Conservation (phyloP, 768 basidiomycete species). For the Mycena galericulata region DNA sequence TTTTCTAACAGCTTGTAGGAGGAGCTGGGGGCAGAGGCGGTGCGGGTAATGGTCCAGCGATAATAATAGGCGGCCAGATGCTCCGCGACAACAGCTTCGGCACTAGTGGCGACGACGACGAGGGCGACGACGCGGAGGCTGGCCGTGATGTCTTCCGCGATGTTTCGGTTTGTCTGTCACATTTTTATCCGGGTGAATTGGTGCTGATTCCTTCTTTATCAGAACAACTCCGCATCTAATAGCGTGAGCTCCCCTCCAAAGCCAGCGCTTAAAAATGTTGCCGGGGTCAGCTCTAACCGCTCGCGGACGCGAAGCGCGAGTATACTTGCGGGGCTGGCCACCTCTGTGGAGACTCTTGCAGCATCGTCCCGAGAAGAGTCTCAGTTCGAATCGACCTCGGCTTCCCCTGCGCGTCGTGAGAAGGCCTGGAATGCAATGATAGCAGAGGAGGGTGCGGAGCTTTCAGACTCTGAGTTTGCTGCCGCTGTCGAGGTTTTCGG, state of each 20-base stretch:
- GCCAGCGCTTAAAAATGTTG: background rate
- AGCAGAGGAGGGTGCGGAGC: background rate
- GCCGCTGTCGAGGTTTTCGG: background rate
- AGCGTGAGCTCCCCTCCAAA: background rate
- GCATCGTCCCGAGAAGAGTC: background rate
- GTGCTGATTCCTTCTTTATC: background rate
- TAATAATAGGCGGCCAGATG: no score
- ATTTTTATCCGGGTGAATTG: background rate
- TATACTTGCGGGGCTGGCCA: background rate
- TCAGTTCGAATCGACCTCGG: background rate
- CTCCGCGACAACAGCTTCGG: no score
- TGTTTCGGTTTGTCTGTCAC: background rate
- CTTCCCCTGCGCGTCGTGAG: background rate
- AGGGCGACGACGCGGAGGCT: background rate
- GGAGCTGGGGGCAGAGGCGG: no score
- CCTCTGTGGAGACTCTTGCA: slow-evolving; percentile 1
- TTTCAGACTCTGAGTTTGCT: background rate
- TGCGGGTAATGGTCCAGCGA: no score
- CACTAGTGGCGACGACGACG: background rate
- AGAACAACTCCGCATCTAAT: background rate
- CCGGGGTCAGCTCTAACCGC: background rate
- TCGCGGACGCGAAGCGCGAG: background rate
- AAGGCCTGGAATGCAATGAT: slow-evolving; percentile 3
- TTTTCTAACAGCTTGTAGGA: no score
- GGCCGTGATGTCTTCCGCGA: background rate